Base-by-base conservation (phyloP, 2,329 filamentous ascomycete species). In the Clonostachys solani region DNA sequence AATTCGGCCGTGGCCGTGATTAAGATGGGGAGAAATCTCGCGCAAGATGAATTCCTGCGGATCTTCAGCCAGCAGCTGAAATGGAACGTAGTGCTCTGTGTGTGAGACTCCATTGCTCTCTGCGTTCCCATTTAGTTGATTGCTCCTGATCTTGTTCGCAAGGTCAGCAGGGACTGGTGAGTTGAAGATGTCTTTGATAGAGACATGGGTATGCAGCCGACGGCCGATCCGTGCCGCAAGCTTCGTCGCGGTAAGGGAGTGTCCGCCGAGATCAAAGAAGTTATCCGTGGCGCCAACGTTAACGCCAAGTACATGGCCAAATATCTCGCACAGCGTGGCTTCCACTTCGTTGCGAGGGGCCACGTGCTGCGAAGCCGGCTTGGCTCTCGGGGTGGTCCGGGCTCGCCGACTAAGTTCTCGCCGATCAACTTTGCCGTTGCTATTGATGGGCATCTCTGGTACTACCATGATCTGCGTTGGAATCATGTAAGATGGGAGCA, bases 241-340 rank as follows among this genome's bases (percentile, higher is more conserved):
- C 6, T 45, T 47, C 48, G 61, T 61, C 5, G 60, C 59, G 3
- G 43, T 43, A 17, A 62, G 49, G 0, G 62, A 65, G 44, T 64
- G 54, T 5, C 62, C 62, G 1, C 62, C 62, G 4, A 64, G 43
- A 7, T 48, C 46, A 43, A 65, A 56, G 47, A 64, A 65, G 49
- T 50, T 56, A 37, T 60, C 56, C 7, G 18, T 19, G 18, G 18
- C 18, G 18, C 18, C 18, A 19, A 19, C 18, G 4, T 46, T 9
- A 16, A 17, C 13, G 5, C 50, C 48, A 17, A 50, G 19, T 9
- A 56, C 35, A 13, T 37, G 5, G 16, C 13, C 48, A 5, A 55
- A 51, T 3, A 68, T 51, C 8, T 54, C 53, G 9, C 74, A 57
- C 0, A 69, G 54, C 3, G 60, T 54, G 13, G 57, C 55, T 68